Evolutionary conservation across 257 asterid genomes (phyloP).

Genomic region (Catharanthus roseus): DNA sequence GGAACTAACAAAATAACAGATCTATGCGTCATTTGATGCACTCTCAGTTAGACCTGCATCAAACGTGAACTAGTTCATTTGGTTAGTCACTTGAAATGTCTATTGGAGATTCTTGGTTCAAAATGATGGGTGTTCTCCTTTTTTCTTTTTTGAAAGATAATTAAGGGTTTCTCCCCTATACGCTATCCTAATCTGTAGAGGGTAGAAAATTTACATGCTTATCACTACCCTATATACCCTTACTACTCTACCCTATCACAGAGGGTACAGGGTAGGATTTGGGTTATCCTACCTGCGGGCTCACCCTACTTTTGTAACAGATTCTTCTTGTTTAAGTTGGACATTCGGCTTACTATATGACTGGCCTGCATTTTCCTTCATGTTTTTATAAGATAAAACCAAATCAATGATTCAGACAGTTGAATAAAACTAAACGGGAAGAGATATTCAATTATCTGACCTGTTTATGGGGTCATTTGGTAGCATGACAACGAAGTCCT

Average conservation of each 20-base stretch:
- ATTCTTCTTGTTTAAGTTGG: neutral
- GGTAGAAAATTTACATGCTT: neutral
- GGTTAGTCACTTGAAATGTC: no score
- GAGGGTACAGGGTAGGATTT: neutral
- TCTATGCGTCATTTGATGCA: no score
- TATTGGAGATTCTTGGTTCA: no score
- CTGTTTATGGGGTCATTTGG: neutral
- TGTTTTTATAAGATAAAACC: neutral
- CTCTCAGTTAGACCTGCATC: no score
- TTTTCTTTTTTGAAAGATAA: no score
- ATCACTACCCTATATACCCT: neutral
- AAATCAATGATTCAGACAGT: neutral
- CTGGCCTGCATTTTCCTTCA: neutral
- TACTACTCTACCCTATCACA: no score
- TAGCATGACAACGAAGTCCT: neutral
- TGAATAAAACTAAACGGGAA: neutral
- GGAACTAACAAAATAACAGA: neutral
- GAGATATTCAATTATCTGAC: neutral
- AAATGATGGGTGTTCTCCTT: no score
- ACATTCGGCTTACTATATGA: no score
- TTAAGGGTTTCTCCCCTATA: neutral
- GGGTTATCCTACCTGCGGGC: neutral
- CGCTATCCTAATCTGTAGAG: neutral
- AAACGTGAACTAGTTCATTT: no score
- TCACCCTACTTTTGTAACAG: neutral